Conservation (phyloP, 2,329 filamentous ascomycete species). For the Aspergillus fumigatus region DNA sequence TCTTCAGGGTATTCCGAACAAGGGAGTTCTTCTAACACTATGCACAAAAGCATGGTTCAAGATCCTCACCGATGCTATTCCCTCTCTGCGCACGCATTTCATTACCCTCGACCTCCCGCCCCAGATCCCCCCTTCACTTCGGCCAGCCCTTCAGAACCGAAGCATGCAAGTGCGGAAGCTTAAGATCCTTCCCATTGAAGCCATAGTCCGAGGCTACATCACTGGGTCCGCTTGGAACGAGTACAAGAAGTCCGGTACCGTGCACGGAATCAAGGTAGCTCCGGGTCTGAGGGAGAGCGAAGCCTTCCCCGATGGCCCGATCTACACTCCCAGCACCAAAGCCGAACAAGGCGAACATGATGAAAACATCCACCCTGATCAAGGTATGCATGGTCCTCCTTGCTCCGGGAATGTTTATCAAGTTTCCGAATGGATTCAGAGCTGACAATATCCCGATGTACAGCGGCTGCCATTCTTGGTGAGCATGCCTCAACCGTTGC, state of each 20-base stretch:
- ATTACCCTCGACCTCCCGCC: constrained; percentile 54
- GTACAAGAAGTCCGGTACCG: constrained; percentile 67
- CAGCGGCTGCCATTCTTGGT: constrained; percentile 59
- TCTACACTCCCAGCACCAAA: constrained; percentile 83
- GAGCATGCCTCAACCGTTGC: constrained; percentile 62
- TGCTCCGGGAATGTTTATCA: not conserved
- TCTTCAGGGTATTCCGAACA: constrained; percentile 59
- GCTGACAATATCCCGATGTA: not conserved
- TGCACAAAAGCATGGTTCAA: constrained; percentile 67
- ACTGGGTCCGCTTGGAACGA: constrained; percentile 81
- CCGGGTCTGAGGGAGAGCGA: constrained; percentile 66
- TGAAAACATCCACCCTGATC: constrained; percentile 75
- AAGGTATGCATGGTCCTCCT: constrained; percentile 42
- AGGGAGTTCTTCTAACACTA: constrained; percentile 63
- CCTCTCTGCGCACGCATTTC: constrained; percentile 60
- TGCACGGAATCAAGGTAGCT: constrained; percentile 70
- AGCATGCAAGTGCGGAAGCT: constrained; percentile 74
- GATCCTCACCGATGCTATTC: constrained; percentile 53
- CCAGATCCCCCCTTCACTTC: constrained; percentile 45
- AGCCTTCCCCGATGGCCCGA: constrained; percentile 60
- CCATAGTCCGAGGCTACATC: constrained; percentile 85
- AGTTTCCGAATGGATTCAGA: not conserved
- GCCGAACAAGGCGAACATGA: constrained; percentile 74
- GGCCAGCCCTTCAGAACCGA: constrained; percentile 55
- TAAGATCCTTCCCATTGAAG: constrained; percentile 73